Conservation (phyloP, 2,329 filamentous ascomycete species). For the Hypoxylon sp. region DNA sequence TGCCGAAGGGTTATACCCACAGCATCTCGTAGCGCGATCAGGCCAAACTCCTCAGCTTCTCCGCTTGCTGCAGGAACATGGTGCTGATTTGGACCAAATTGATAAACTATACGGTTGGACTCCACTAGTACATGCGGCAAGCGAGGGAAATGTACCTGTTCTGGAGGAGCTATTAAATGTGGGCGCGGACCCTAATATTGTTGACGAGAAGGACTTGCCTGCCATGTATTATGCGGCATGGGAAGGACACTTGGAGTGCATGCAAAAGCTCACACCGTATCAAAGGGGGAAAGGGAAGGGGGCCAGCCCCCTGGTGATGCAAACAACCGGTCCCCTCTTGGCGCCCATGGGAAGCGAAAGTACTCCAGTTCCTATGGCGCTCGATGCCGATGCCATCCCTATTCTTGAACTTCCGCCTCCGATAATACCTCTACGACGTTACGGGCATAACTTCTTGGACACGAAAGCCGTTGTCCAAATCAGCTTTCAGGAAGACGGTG, state of each 20-base stretch:
- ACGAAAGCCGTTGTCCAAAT: conserved; percentile 97
- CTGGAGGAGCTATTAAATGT: conserved; percentile 84
- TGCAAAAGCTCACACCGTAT: conserved; percentile 83
- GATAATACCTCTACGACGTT: conserved; percentile 93
- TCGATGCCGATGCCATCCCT: conserved; percentile 90
- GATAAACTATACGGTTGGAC: conserved; percentile 99
- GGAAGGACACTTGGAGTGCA: conserved; percentile 96
- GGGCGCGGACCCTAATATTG: conserved; percentile 81
- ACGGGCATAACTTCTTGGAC: conserved; percentile 98
- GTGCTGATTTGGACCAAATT: conserved; percentile 89
- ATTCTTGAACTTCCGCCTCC: conserved; percentile 92
- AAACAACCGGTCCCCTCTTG: conserved; percentile 57
- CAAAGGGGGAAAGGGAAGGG: conserved; percentile 60
- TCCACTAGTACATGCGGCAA: conserved; percentile 94
- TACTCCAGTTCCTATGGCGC: conserved; percentile 72
- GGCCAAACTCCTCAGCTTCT: conserved; percentile 85
- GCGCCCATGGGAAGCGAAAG: conserved; percentile 64
- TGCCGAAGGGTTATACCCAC: conserved; percentile 96
- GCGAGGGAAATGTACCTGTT: conserved; percentile 93
- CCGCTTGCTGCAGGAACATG: conserved; percentile 84
- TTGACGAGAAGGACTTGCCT: conserved; percentile 92
- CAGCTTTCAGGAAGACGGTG: conserved; percentile 82
- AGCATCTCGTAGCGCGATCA: conserved; percentile 93
- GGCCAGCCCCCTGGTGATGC: conserved; percentile 62
- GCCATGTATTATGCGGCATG: conserved; percentile 99